Evolutionary conservation across 441 rosid genomes (phyloP), one percentile per base, ranked within the genome.

Genomic region (Lepidium campestre): DNA sequence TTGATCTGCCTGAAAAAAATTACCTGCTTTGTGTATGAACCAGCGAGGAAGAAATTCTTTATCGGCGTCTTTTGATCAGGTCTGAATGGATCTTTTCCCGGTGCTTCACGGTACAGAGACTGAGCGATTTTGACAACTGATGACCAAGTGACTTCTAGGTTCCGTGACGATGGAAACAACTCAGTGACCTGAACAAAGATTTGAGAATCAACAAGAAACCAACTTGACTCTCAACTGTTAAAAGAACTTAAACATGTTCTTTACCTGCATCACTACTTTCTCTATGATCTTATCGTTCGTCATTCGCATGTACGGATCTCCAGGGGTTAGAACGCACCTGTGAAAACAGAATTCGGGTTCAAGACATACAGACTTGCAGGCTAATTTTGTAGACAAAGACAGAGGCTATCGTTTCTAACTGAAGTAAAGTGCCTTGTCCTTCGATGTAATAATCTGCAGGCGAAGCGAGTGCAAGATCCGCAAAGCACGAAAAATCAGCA

Each of bases 401-500:
- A 9, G 2, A 6, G 18, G 40, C 12, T 11, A 15, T 1, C 34
- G 41, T 67, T 47, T 45, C 97, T 85, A 84, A 94, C 99, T 91
- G 99, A 70, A 94, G 97, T 80, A 91, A 72, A 73, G 97, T 86
- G 46, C 97, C 99, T 79, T 91, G 94, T 71, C 97, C 99, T 68
- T 91, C 96, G 9, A 88, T 86, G 79, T 89, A 94, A 83, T 94
- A 89, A 82, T 94, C 97, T 69, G 86, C 96, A 0, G 97, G 97
- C 14, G 97, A 94, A 31, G 91, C 56, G 13, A 94, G 89, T 6
- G 99, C 97, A 40, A 94, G 81, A 79, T 94, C 99, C 1, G 97
- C 96, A 47, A 94, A 94, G 71, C 97, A 91, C 2, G 99, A 94
- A 79, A 94, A 94, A 83, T 94, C 97, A 22, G 97, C 99, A 86